Evolutionary conservation across 306 rosid species (phyloP).

Genomic region (Fragaria vesca): DNA sequence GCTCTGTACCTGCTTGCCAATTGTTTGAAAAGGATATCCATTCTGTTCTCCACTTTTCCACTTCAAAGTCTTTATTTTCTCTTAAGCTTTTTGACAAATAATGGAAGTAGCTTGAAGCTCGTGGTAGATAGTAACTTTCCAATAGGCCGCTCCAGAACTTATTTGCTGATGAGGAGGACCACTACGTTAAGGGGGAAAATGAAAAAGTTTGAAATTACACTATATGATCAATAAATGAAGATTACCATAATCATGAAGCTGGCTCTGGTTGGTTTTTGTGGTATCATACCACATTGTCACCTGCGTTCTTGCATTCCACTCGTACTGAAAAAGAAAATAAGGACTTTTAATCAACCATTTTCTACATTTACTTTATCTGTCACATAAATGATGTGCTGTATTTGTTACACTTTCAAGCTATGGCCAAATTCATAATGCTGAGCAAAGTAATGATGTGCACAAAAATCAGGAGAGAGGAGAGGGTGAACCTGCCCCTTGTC

Average conservation of each 20-base stretch:
- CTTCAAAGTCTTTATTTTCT: slow-evolving; percentile 46
- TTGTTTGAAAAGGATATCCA: slow-evolving; percentile 81
- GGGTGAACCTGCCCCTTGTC: not conserved
- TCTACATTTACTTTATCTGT: not conserved
- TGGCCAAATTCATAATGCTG: not conserved
- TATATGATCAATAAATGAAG: not conserved
- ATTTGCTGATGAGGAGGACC: slow-evolving; percentile 49
- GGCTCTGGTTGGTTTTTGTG: slow-evolving; percentile 66
- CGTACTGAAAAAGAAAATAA: slow-evolving; percentile 51
- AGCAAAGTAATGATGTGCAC: not conserved
- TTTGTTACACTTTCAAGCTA: not conserved
- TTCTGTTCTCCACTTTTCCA: slow-evolving; percentile 75
- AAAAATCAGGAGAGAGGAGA: not conserved
- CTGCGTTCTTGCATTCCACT: slow-evolving; percentile 97
- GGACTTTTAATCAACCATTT: not conserved
- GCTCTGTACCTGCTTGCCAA: slow-evolving; percentile 76
- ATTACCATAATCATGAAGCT: slow-evolving; percentile 92
- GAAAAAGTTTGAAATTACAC: slow-evolving; percentile 2
- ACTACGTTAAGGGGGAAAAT: not conserved
- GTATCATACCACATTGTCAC: slow-evolving; percentile 95
- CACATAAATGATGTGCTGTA: not conserved
- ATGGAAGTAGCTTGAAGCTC: slow-evolving; percentile 70
- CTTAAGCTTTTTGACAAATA: slow-evolving; percentile 59
- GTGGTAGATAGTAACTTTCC: slow-evolving; percentile 78
- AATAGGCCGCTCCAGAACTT: slow-evolving; percentile 85